phyloP scores from a whole-genome alignment of 2,329 filamentous ascomycete genomes.

The Hymenoscyphus infarciens region DNA sequence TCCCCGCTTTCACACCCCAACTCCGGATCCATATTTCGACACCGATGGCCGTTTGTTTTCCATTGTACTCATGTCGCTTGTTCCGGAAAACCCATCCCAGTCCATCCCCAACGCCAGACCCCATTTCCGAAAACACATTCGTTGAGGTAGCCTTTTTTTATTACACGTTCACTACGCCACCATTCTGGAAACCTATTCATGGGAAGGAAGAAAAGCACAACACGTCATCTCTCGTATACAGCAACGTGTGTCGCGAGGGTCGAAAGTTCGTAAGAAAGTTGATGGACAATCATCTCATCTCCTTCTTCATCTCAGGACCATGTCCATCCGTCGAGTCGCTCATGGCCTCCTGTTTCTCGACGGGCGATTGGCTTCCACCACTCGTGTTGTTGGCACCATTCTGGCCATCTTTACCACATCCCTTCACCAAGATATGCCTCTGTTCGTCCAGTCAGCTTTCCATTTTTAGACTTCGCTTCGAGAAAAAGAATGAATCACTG shows the following conservation, averaged over 20 bases:
- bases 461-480: constrained; percentile 6
- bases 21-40: constrained; percentile 3
- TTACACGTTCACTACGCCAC: constrained; percentile 21
- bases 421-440: constrained; percentile 66
- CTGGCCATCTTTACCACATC: constrained; percentile 51
- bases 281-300: constrained; percentile 7
- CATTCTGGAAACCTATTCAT: constrained; percentile 12
- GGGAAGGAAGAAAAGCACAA: constrained; percentile 5
- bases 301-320: constrained; percentile 28
- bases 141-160: constrained; percentile 1
- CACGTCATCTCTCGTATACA: constrained; percentile 15
- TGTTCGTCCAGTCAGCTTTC: constrained; percentile 38
- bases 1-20: constrained; percentile 2
- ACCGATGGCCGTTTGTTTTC: not conserved
- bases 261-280: not conserved
- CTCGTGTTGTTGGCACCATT: constrained; percentile 22
- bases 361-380: constrained; percentile 29
- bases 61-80: not conserved
- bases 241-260: not conserved
- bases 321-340: constrained; percentile 32
- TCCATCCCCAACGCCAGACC: not conserved
- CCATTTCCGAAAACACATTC: not conserved
- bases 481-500: constrained; percentile 1
- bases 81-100: not conserved
- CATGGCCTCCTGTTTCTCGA: constrained; percentile 32